Percentiles rank a stretch among this genome's conserved stretches.
Evolutionary conservation across 1,139 yeast species (phyloP).

Genomic region (Yamadazyma sp.): DNA sequence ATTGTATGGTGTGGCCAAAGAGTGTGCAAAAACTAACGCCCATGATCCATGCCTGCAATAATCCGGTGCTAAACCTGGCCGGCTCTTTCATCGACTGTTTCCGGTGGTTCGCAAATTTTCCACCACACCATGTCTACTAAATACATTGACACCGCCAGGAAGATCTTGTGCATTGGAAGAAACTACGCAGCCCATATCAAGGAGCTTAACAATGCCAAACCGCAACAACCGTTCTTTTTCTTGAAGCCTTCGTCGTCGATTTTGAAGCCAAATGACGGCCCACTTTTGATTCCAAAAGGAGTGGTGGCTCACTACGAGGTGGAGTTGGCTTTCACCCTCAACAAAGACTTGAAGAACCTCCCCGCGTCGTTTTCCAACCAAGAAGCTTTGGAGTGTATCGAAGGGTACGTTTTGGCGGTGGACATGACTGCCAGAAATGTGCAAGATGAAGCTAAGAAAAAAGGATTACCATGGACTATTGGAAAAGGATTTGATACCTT

Average conservation of each 20-base stretch:
- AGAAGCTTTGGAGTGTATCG: slow-evolving; percentile 76
- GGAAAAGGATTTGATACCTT: slow-evolving; percentile 97
- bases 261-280: slow-evolving; percentile 63
- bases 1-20: too few species aligned
- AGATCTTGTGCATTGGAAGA: slow-evolving; percentile 92
- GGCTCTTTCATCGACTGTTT: not conserved
- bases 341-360: slow-evolving; percentile 61
- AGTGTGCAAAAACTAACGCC: too few species aligned
- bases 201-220: slow-evolving; percentile 79
- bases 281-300: slow-evolving; percentile 81
- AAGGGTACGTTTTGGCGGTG: slow-evolving; percentile 82
- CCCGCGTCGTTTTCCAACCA: slow-evolving; percentile 57
- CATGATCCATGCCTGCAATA: too few species aligned
- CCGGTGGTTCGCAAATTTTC: not conserved
- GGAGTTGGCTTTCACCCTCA: slow-evolving; percentile 80
- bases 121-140: slow-evolving; percentile 49
- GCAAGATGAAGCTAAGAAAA: slow-evolving; percentile 90
- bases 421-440: slow-evolving; percentile 96
- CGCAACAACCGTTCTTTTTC: slow-evolving; percentile 87
- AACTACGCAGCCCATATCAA: slow-evolving; percentile 93
- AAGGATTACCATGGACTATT: slow-evolving; percentile 95
- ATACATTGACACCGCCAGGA: slow-evolving; percentile 67
- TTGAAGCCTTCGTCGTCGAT: slow-evolving; percentile 78
- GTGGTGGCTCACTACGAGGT: slow-evolving; percentile 87
- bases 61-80: not conserved